A percentile compares a stretch with the other conserved stretches of the same genome.
phyloP scores from a whole-genome alignment of 306 rosid species.

The Dryas octopetala region DNA sequence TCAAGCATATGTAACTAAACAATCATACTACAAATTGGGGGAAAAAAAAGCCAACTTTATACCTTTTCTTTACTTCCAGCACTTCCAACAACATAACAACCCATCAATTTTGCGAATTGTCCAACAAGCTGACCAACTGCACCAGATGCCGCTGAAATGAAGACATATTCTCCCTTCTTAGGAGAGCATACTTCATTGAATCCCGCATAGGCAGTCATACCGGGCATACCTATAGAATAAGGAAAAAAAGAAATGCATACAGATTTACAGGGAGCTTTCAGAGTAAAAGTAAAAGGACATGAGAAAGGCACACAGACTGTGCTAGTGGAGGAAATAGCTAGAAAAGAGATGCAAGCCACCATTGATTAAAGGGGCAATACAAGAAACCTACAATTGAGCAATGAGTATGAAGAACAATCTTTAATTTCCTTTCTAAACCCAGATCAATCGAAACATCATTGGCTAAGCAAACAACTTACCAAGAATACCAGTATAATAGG shows the following conservation, averaged over 20 bases:
- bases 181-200: constrained; percentile 33
- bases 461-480: constrained; percentile 17
- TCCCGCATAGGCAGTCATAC: constrained; percentile 38
- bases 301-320: neutral
- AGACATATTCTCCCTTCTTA: constrained; percentile 35
- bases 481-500: constrained; percentile 40
- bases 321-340: neutral
- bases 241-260: neutral
- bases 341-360: no score
- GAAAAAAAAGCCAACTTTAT: neutral
- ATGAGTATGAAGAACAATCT: no score
- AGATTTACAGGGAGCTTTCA: neutral
- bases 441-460: neutral
- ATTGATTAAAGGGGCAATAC: no score
- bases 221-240: constrained; percentile 29
- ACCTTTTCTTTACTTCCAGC: constrained; percentile 38
- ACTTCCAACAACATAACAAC: constrained; percentile 41
- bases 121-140: constrained; percentile 42
- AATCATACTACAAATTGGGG: neutral
- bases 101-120: constrained; percentile 34
- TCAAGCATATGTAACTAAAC: neutral
- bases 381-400: no score
- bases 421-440: no score
- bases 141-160: constrained; percentile 38
- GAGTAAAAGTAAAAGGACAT: neutral